A percentile compares a stretch with the other conserved stretches of the same genome.
These are phyloP conservation scores for Kodamaea sp. DNA, from an alignment of 1,139 yeast species.

Conservation along the genomic window DNA sequence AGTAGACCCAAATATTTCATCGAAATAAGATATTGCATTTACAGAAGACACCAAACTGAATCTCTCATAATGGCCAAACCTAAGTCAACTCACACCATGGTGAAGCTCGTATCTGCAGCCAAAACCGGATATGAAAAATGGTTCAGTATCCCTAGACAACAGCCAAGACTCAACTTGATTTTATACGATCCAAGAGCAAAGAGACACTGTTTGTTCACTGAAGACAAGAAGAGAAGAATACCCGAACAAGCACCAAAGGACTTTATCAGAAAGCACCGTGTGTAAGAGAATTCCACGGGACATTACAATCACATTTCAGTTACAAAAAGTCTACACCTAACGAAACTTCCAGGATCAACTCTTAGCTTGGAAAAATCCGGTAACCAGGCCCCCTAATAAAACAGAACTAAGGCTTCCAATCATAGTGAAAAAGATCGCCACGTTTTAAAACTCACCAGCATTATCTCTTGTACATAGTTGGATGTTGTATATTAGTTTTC, in stretches of 20 bases:
- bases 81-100: conserved; percentile 49
- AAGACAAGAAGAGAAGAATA: conserved; percentile 79
- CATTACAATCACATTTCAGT: too few species aligned
- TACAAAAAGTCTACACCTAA: too few species aligned
- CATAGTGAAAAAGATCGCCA: too few species aligned
- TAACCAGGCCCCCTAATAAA: too few species aligned
- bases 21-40: neutral
- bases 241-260: conserved; percentile 65
- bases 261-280: conserved; percentile 51
- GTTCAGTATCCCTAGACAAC: conserved; percentile 77
- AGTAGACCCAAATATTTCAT: neutral
- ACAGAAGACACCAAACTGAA: too few species aligned
- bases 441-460: too few species aligned
- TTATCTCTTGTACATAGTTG: too few species aligned
- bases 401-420: too few species aligned
- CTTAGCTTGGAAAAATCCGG: too few species aligned
- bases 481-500: too few species aligned
- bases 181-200: conserved; percentile 79
- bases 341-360: too few species aligned
- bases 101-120: conserved; percentile 57
- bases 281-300: too few species aligned
- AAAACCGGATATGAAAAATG: conserved; percentile 84
- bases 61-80: conserved; percentile 40
- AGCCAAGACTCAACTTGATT: conserved; percentile 76
- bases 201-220: conserved; percentile 84